Evolutionary conservation across 768 basidiomycete genomes (phyloP).

Genomic region (Pisolithus tinctorius): DNA sequence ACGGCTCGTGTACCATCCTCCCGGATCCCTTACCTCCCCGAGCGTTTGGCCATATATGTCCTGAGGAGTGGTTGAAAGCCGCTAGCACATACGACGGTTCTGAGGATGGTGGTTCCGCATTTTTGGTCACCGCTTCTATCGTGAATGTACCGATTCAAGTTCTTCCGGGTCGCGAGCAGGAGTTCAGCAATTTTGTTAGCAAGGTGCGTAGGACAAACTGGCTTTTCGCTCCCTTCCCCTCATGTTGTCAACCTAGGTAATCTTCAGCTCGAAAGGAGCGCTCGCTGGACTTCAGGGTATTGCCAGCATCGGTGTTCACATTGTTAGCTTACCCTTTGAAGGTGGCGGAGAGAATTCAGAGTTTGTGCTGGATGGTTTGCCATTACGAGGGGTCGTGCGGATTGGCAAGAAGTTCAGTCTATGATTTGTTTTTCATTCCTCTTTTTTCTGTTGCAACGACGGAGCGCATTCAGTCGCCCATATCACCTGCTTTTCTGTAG

Average conservation of each 20-base stretch:
- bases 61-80: constrained; percentile 59
- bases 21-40: constrained; percentile 62
- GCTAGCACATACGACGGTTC: constrained; percentile 35
- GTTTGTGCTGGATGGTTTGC: constrained; percentile 56
- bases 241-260: constrained; percentile 38
- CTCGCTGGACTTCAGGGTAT: constrained; percentile 61
- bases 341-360: constrained; percentile 32
- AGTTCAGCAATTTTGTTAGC: constrained; percentile 68
- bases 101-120: constrained; percentile 46
- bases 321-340: constrained; percentile 51
- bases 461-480: too few relatives aligned
- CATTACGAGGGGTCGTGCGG: constrained; percentile 59
- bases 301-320: constrained; percentile 51
- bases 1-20: constrained; percentile 25
- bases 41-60: constrained; percentile 72
- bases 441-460: neutral
- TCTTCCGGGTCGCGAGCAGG: constrained; percentile 67
- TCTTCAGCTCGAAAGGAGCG: constrained; percentile 60
- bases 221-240: constrained; percentile 2
- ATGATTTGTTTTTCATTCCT: neutral
- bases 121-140: constrained; percentile 57
- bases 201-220: constrained; percentile 45
- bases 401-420: constrained; percentile 47
- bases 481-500: too few relatives aligned
- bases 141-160: constrained; percentile 72